These are phyloP conservation scores for Eucalyptus sp. DNA, from an alignment of 345 rosid species.

Conservation along the genomic window DNA sequence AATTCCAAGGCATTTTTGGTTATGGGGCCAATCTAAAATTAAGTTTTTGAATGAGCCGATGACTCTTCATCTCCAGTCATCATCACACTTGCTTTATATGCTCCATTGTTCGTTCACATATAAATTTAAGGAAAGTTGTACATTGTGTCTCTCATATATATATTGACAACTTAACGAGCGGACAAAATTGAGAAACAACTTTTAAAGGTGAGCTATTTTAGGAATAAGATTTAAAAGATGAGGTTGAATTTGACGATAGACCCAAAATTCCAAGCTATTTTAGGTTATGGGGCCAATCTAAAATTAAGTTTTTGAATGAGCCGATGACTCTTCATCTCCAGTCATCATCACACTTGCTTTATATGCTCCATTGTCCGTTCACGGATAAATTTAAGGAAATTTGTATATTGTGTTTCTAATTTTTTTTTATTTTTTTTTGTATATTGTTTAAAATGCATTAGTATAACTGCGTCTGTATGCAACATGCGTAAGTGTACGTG, in stretches of 20 bases:
- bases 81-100: not conserved
- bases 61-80: not conserved
- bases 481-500: not conserved
- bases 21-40: not conserved
- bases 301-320: not conserved
- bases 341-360: not conserved
- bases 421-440: too few species aligned
- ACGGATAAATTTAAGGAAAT: not conserved
- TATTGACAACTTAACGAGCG: not conserved
- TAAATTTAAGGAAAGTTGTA: not conserved
- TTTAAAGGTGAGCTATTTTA: not conserved
- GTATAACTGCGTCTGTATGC: not conserved
- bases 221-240: not conserved
- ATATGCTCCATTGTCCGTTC: not conserved
- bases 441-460: not conserved
- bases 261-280: not conserved
- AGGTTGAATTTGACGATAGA: not conserved
- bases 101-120: not conserved
- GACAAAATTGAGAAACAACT: not conserved
- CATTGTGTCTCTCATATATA: not conserved
- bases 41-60: not conserved
- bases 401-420: not conserved
- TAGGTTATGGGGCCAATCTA: not conserved
- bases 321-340: not conserved
- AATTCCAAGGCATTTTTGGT: not conserved